Conservation (phyloP, 805 yeast genomes). For the Babjeviella inositovora region DNA sequence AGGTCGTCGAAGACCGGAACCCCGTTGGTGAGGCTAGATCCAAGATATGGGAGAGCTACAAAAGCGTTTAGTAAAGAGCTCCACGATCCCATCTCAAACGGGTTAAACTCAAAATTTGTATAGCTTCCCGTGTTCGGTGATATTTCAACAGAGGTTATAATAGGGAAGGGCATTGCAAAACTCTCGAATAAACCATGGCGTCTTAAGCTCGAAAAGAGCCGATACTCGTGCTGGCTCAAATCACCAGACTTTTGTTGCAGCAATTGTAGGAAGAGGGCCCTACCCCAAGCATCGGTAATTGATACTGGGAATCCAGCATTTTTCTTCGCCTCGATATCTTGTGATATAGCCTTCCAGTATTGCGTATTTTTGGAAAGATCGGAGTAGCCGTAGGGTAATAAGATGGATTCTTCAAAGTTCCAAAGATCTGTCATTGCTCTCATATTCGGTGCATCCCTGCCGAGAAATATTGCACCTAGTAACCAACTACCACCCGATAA, state of each 20-base stretch:
- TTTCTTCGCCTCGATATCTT: slow-evolving; percentile 7
- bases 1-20: slow-evolving; percentile 7
- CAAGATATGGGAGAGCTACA: slow-evolving; percentile 16
- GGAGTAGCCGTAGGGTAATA: too few relatives aligned
- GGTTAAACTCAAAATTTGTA: slow-evolving; percentile 12
- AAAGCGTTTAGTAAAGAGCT: slow-evolving; percentile 17
- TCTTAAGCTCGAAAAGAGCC: slow-evolving; percentile 7
- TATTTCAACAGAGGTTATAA: slow-evolving; percentile 16
- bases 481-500: too few relatives aligned
- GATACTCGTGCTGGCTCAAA: slow-evolving; percentile 17
- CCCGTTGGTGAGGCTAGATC: slow-evolving; percentile 14
- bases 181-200: slow-evolving; percentile 18
- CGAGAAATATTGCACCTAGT: too few relatives aligned
- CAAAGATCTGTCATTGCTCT: too few relatives aligned
- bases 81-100: slow-evolving; percentile 20
- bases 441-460: too few relatives aligned
- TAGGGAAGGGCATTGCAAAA: slow-evolving; percentile 15
- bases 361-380: too few relatives aligned
- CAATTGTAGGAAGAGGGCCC: slow-evolving; percentile 17
- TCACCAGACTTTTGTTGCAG: slow-evolving; percentile 20
- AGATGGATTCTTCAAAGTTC: too few relatives aligned
- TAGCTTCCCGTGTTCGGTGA: slow-evolving; percentile 17
- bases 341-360: too few relatives aligned
- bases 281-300: slow-evolving; percentile 20
- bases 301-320: slow-evolving; percentile 16